Evolutionary conservation across 306 rosid species (phyloP), one percentile per base, ranked within the genome.

Genomic region (Quercus mongolica): DNA sequence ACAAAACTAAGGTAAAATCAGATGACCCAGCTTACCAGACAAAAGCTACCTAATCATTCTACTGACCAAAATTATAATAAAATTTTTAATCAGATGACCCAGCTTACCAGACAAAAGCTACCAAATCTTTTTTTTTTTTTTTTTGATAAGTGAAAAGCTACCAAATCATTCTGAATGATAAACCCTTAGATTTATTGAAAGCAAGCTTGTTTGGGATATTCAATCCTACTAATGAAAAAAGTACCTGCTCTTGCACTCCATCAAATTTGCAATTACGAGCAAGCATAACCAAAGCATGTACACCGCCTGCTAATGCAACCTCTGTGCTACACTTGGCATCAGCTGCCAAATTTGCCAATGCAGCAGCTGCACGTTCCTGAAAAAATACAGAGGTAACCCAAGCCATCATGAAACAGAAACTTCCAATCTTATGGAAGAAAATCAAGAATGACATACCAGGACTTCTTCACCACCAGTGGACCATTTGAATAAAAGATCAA

Each of bases 341-440:
- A 76, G 99, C 99, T 51, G 99, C 99, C 89, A 96, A 91, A 89
- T 96, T 96, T 26, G 99, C 99, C 82, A 96, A 85, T 78, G 99
- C 99, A 87, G 97, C 99, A 78, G 99, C 99, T 17, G 99, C 99
- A 56, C 99, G 99, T 81, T 96, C 99, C 97, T 96, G 87, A 71
- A 85, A 78, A 67, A 69, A 77, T 71, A 69, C 52, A 83, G 52
- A 80, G 68, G 17, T 38, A 55, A 77, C 71, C 71, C 55, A 65
- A 59, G 79, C 51, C 69, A 75, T 69, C 74, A 38, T 62, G 58
- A 21, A 79, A 80, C 64, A 71, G 56, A 15, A 77, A 68, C 83
- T 71, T 72, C 77, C 69, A 58, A 70, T 35, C 41, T 23, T 68
- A 68, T 68, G 26, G 52, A 59, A 17, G 57, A 76, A 78, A 73